Conservation (phyloP, 1,284 basidiomycete genomes). For the Apiotrichum gamsii region DNA sequence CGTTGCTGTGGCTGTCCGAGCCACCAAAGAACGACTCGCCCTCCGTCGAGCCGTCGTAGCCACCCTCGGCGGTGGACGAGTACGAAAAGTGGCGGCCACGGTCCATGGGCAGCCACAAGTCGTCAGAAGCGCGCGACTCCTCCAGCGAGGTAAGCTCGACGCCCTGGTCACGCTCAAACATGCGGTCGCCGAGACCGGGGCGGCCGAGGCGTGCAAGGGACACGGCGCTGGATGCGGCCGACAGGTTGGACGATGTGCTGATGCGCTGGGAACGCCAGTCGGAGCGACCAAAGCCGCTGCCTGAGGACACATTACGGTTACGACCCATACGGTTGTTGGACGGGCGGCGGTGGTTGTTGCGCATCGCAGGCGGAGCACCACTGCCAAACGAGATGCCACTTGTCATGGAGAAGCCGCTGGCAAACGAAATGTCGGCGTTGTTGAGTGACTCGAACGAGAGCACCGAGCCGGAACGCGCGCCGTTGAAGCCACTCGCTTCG, state of each 20-base stretch:
- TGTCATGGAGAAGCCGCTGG: conserved; percentile 31
- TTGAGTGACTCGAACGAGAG: conserved; percentile 47
- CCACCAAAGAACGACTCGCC: conserved; percentile 55
- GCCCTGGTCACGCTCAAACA: conserved; percentile 63
- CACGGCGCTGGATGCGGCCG: conserved; percentile 55
- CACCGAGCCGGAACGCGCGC: conserved; percentile 47
- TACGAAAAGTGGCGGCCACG: conserved; percentile 10
- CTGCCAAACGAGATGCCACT: conserved; percentile 3
- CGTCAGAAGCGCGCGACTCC: not conserved
- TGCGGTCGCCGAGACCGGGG: conserved; percentile 77
- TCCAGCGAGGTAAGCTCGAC: not conserved
- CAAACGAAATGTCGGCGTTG: conserved; percentile 23
- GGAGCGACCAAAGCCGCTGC: conserved; percentile 54
- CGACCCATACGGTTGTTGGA: conserved; percentile 30
- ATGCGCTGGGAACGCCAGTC: conserved; percentile 58
- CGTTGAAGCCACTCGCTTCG: conserved; percentile 1
- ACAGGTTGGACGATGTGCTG: conserved; percentile 51
- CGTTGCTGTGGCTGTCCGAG: not conserved
- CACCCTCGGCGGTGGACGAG: conserved; percentile 10
- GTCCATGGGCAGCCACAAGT: not conserved
- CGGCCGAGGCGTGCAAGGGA: conserved; percentile 59
- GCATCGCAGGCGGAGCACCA: conserved; percentile 30
- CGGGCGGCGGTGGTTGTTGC: conserved; percentile 43
- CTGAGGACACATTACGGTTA: no score
- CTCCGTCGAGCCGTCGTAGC: conserved; percentile 7